phyloP scores from a whole-genome alignment of 139 green algal species.

The Bryopsis sp. region DNA sequence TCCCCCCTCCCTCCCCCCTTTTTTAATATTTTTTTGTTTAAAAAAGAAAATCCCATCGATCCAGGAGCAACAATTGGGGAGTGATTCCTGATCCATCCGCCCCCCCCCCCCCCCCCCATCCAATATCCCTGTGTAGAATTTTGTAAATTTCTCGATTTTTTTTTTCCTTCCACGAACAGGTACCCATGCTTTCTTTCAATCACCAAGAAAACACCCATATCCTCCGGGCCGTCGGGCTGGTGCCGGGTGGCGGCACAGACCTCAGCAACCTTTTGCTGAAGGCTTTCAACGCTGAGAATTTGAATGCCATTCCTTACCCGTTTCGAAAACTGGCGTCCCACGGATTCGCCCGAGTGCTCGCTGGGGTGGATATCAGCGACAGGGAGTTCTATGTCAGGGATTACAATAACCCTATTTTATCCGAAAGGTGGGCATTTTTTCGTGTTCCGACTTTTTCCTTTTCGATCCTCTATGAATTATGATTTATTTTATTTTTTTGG shows the following conservation, averaged over 20 bases:
- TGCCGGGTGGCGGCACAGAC: not conserved
- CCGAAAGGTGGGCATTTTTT: not conserved
- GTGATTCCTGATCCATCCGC: too few relatives aligned
- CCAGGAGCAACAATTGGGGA: too few relatives aligned
- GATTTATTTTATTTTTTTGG: too few relatives aligned
- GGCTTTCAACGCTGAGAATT: not conserved
- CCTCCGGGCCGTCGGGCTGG: not conserved
- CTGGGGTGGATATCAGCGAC: constrained; percentile 8
- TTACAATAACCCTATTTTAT: constrained; percentile 6
- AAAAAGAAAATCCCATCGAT: too few relatives aligned
- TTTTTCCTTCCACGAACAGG: too few relatives aligned
- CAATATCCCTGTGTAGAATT: too few relatives aligned
- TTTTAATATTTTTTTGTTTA: too few relatives aligned
- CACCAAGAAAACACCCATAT: not conserved
- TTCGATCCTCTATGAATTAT: too few relatives aligned
- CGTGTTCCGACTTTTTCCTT: not conserved
- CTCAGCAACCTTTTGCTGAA: not conserved
- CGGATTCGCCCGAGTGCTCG: not conserved
- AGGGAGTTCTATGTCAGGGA: not conserved
- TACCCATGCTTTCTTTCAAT: not conserved
- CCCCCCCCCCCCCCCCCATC: too few relatives aligned
- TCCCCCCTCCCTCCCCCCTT: too few relatives aligned
- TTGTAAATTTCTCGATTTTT: too few relatives aligned
- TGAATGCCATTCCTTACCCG: not conserved
- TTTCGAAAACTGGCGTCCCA: not conserved